These are phyloP conservation scores for Suillus discolor DNA, from an alignment of 768 basidiomycete genomes.

Conservation along the genomic window DNA sequence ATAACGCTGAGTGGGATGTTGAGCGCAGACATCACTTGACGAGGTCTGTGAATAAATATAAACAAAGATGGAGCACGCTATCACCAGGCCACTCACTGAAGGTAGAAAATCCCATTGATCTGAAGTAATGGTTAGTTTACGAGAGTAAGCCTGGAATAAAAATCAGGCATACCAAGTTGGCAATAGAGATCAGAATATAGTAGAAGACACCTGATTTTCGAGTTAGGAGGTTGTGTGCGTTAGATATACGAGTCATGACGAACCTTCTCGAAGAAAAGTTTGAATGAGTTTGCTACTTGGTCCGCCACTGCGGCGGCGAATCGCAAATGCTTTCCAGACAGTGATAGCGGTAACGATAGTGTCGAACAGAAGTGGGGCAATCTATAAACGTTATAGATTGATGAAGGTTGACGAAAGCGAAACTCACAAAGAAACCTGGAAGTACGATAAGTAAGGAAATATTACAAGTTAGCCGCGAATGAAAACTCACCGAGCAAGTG, in stretches of 20 bases:
- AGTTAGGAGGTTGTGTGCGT: slow-evolving; percentile 1
- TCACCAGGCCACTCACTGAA: slow-evolving; percentile 57
- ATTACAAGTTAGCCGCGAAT: slow-evolving; percentile 5
- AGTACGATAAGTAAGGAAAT: slow-evolving; percentile 13
- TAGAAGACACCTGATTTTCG: slow-evolving; percentile 69
- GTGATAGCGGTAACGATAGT: slow-evolving; percentile 83
- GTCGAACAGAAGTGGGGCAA: slow-evolving; percentile 81
- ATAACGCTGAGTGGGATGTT: slow-evolving; percentile 86
- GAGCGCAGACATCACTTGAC: slow-evolving; percentile 80
- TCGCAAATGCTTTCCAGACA: slow-evolving; percentile 75
- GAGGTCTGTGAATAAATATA: slow-evolving; percentile 52
- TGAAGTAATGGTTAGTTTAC: slow-evolving; percentile 19
- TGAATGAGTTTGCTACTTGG: slow-evolving; percentile 80
- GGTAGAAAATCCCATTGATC: slow-evolving; percentile 84
- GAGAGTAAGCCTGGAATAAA: not conserved
- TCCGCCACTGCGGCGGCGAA: slow-evolving; percentile 73
- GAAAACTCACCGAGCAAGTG: slow-evolving; percentile 66
- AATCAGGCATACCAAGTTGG: slow-evolving; percentile 57
- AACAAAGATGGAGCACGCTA: not conserved
- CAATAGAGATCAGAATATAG: slow-evolving; percentile 84
- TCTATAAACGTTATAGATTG: slow-evolving; percentile 41
- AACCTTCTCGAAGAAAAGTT: slow-evolving; percentile 83
- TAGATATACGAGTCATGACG: slow-evolving; percentile 12
- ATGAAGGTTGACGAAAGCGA: slow-evolving; percentile 7
- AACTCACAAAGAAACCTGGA: slow-evolving; percentile 60